These are phyloP conservation scores for Yarrowia osloensis DNA, from an alignment of 805 yeast species.

Conservation along the genomic window DNA sequence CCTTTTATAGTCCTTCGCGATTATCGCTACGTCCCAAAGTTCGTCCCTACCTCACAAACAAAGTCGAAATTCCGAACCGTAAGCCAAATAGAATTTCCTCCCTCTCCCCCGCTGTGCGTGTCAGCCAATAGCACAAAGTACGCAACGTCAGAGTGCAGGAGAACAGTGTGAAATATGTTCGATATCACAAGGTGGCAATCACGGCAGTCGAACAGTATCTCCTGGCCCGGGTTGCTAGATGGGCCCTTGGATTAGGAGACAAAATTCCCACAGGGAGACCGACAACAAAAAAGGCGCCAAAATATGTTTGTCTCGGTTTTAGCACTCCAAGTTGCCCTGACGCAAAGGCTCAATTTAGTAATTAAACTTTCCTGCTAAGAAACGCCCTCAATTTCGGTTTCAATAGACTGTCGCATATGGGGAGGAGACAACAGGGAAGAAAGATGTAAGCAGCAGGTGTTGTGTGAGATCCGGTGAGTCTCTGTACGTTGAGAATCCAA, in stretches of 20 bases:
- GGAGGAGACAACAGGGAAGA: too few species aligned
- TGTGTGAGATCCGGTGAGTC: too few species aligned
- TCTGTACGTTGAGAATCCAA: too few species aligned
- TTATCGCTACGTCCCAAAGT: not conserved
- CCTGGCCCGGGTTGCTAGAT: too few species aligned
- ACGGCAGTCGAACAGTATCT: too few species aligned
- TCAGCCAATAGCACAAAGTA: conserved; percentile 14
- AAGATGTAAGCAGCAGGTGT: too few species aligned
- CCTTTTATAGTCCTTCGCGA: not conserved
- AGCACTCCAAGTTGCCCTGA: not conserved
- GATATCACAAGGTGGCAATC: too few species aligned
- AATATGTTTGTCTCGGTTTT: not conserved
- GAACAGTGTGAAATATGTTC: not conserved
- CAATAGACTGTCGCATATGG: too few species aligned
- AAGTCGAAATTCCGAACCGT: conserved; percentile 11
- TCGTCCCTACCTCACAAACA: not conserved
- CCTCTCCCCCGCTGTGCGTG: not conserved
- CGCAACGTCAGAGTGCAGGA: conserved; percentile 17
- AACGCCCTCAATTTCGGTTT: too few species aligned
- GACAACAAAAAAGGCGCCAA: too few species aligned
- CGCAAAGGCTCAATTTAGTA: not conserved
- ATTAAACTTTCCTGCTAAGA: not conserved
- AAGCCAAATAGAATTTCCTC: not conserved
- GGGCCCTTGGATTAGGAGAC: too few species aligned
- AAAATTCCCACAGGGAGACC: too few species aligned